Evolutionary conservation across 306 rosid species (phyloP).

Genomic region (Gastrolobium villosum): DNA sequence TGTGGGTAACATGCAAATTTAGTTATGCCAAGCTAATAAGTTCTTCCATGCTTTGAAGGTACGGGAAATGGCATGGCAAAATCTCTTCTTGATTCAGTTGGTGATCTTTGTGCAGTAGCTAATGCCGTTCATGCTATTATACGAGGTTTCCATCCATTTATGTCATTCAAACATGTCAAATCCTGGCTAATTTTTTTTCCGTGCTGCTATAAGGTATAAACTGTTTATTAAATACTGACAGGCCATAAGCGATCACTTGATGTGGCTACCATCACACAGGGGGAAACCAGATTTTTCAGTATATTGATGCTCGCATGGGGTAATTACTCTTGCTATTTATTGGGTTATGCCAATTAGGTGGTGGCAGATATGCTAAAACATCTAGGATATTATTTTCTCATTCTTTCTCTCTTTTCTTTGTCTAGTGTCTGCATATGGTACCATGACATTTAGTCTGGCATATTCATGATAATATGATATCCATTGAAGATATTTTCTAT

Average conservation of each 20-base stretch:
- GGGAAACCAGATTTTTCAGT: constrained; percentile 76
- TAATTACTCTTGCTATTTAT: constrained; percentile 50
- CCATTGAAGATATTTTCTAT: constrained; percentile 38
- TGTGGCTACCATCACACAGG: constrained; percentile 86
- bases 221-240: constrained; percentile 47
- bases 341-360: constrained; percentile 30
- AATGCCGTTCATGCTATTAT: constrained; percentile 83
- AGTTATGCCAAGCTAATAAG: constrained; percentile 35
- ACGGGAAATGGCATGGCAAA: constrained; percentile 99
- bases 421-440: constrained; percentile 32
- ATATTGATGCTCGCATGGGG: constrained; percentile 99
- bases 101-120: constrained; percentile 72
- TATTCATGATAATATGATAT: constrained; percentile 31
- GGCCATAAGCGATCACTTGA: constrained; percentile 88
- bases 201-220: constrained; percentile 17
- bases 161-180: constrained; percentile 40
- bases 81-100: constrained; percentile 83
- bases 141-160: constrained; percentile 67
- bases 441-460: constrained; percentile 35
- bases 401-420: constrained; percentile 29
- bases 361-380: constrained; percentile 35
- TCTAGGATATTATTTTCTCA: constrained; percentile 33
- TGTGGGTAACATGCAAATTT: constrained; percentile 17
- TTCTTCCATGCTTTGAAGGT: constrained; percentile 58
- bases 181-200: constrained; percentile 25